Conservation (phyloP, 176 grass and related monocot species). For the Bromus sterilis region DNA sequence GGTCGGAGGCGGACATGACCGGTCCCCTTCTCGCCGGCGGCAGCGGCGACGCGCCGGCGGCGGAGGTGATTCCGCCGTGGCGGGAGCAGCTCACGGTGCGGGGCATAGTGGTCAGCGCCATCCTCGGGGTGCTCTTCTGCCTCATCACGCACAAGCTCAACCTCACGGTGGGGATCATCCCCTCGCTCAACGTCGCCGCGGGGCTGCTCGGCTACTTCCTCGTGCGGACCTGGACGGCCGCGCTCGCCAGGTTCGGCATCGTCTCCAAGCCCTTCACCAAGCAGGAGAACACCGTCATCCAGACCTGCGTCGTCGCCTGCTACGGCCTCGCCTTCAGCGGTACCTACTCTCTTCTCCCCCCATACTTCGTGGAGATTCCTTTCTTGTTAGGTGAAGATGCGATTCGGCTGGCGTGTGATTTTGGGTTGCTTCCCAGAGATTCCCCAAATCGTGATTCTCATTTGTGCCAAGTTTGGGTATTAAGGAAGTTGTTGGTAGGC, state of each 20-base stretch:
- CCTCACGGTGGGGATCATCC: conserved; percentile 71
- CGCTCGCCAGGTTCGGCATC: conserved; percentile 30
- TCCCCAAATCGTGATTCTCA: too few species aligned
- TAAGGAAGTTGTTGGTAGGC: neutral
- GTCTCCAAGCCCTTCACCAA: conserved; percentile 61
- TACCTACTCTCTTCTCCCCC: conserved; percentile 8
- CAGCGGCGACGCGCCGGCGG: neutral
- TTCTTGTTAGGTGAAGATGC: conserved; percentile 9
- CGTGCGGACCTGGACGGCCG: conserved; percentile 50
- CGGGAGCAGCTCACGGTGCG: conserved; percentile 60
- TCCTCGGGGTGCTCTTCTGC: conserved; percentile 66
- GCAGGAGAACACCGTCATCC: conserved; percentile 95
- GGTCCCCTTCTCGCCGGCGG: conserved; percentile 35
- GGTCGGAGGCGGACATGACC: conserved; percentile 16
- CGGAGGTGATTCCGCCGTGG: conserved; percentile 52
- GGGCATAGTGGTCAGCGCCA: conserved; percentile 47
- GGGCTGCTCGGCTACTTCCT: conserved; percentile 74
- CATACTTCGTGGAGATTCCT: neutral
- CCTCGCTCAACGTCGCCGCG: conserved; percentile 69
- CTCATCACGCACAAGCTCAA: conserved; percentile 86
- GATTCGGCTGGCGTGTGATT: neutral
- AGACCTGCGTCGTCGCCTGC: conserved; percentile 86
- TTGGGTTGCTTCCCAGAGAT: neutral
- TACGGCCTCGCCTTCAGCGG: conserved; percentile 76
- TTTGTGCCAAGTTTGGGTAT: neutral